Evolutionary conservation across 208 protist genomes (phyloP).

Genomic region (Trypanosoma scelopori): DNA sequence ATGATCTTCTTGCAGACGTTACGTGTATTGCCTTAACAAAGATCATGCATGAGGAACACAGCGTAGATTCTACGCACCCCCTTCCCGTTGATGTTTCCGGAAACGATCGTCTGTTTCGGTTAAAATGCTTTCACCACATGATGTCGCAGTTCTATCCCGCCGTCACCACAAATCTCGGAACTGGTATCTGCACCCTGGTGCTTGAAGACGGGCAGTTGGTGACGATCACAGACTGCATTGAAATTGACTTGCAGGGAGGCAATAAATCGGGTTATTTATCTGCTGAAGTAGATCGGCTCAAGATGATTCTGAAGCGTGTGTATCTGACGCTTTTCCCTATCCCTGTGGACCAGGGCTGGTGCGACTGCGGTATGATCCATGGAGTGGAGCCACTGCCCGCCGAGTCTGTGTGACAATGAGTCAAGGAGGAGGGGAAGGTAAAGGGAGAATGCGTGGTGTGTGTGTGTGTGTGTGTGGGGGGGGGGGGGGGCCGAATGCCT

Average conservation of each 20-base stretch:
- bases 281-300: conserved; percentile 67
- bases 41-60: conserved; percentile 61
- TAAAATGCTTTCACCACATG: conserved; percentile 94
- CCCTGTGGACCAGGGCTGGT: conserved; percentile 88
- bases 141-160: conserved; percentile 85
- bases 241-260: conserved; percentile 68
- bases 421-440: neutral
- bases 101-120: conserved; percentile 83
- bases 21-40: conserved; percentile 86
- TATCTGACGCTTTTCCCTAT: conserved; percentile 91
- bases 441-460: neutral
- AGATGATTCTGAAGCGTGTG: conserved; percentile 82
- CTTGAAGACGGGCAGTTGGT: conserved; percentile 72
- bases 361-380: conserved; percentile 88
- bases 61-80: conserved; percentile 42
- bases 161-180: conserved; percentile 76
- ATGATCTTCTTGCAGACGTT: conserved; percentile 88
- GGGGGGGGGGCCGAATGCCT: too few species aligned
- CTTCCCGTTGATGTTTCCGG: conserved; percentile 78
- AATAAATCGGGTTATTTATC: conserved; percentile 61
- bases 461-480: conserved; percentile 16
- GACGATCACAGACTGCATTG: conserved; percentile 82
- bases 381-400: conserved; percentile 47
- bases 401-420: conserved; percentile 13
- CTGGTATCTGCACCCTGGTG: conserved; percentile 59